Percentiles rank a stretch among this genome's conserved stretches.
Evolutionary conservation across 169 alveolate species (phyloP).

Genomic region (Cryptosporidium muris): DNA sequence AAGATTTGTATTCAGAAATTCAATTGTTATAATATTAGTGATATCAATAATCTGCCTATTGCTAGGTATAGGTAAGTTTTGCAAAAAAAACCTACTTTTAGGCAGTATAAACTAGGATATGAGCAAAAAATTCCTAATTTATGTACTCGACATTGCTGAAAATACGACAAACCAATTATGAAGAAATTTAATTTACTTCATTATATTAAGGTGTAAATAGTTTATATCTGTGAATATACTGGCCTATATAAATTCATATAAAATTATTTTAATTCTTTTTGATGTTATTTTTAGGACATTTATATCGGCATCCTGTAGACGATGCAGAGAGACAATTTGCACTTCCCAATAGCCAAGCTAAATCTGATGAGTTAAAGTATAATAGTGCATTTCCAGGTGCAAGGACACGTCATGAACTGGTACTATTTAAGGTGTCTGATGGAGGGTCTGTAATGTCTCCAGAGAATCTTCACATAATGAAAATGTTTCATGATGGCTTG

Average conservation of each 20-base stretch:
- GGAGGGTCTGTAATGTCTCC: slow-evolving; percentile 52
- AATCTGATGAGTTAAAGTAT: slow-evolving; percentile 31
- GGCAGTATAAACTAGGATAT: neutral
- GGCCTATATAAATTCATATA: too few species aligned
- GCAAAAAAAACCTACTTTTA: neutral
- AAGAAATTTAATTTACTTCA: too few species aligned
- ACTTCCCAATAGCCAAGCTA: slow-evolving; percentile 61
- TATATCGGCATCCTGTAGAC: slow-evolving; percentile 64
- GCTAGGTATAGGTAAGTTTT: slow-evolving; percentile 67
- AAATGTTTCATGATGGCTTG: slow-evolving; percentile 59
- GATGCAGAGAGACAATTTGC: slow-evolving; percentile 69
- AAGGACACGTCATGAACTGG: slow-evolving; percentile 61
- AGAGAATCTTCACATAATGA: slow-evolving; percentile 52
- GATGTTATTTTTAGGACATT: slow-evolving; percentile 17
- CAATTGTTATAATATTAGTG: slow-evolving; percentile 17
- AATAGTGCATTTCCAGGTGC: slow-evolving; percentile 71
- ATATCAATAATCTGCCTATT: slow-evolving; percentile 45
- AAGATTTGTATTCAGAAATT: slow-evolving; percentile 58
- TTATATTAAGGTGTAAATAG: too few species aligned
- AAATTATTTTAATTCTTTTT: too few species aligned
- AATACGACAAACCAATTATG: too few species aligned
- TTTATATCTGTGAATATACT: too few species aligned
- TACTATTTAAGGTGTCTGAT: slow-evolving; percentile 31
- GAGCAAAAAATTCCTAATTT: too few species aligned
- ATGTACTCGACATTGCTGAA: too few species aligned